Base-by-base conservation (phyloP, 2,329 filamentous ascomycete species). In the Fusarium sarcochroum region DNA sequence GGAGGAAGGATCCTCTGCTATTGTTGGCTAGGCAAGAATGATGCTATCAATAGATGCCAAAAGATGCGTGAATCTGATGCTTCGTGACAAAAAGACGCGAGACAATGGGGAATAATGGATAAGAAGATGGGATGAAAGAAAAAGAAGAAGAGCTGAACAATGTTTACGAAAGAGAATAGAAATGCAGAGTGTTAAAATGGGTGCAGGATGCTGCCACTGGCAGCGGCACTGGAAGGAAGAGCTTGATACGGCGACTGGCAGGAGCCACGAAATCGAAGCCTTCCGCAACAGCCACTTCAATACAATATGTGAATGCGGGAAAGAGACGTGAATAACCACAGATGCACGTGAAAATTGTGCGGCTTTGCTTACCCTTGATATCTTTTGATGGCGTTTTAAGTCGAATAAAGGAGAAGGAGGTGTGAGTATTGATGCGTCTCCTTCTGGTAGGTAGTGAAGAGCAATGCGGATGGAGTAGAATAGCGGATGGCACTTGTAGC, bases 11-110 rank as follows among this genome's bases (percentile, higher is more conserved):
- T 57, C 49, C 46, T 38, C 14, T 44, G 23, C n/a, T 40, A 40
- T 59, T 45, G 52, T 41, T 52, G 52, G 44, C 40, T 46, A 63
- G 66, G 66, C 66, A 69, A 68, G 66, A 69, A 70, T 66, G 62
- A 76, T 72, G 69, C 42, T 68, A 52, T 35, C 38, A 57, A 42
- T 23, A 35, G 34, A 32, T 50, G 30, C 40, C 66, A 60, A 67
- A 63, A 69, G 49, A 65, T 58, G 44, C 23, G 50, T 41, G 35
- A 25, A 52, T 23, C 27, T 23, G 38, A 53, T 38, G 38, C 45
- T 69, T 27, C 42, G 30, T 38, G 25, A 52, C 59, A 56, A 58
- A 63, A 30, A 51, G 27, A 58, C 50, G 41, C 35, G 25, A 45
- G 34, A 35, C 50, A 63, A 53, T 57, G 47, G 10, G 49, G 18